phyloP scores from a whole-genome alignment of 257 asterid genomes.

The Rhazya stricta region DNA sequence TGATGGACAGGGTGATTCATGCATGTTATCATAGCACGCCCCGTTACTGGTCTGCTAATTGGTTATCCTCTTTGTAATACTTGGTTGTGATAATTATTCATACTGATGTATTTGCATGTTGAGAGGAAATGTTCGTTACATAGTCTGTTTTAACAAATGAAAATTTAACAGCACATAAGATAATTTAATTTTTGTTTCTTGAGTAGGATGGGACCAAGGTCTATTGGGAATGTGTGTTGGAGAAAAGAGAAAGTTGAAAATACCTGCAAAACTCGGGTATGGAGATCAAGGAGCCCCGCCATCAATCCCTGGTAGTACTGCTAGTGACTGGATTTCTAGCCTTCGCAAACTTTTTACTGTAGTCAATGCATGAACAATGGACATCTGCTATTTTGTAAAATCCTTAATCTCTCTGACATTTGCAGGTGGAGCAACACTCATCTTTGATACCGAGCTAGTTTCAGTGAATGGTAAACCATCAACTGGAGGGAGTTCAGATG shows the following conservation, averaged over 20 bases:
- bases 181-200: neutral
- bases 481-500: slow-evolving; percentile 32
- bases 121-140: neutral
- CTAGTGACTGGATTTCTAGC: neutral
- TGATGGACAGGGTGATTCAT: neutral
- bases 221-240: slow-evolving; percentile 90
- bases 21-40: neutral
- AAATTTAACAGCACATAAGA: neutral
- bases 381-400: neutral
- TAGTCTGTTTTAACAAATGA: neutral
- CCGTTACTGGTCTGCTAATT: neutral
- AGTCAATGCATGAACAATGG: neutral
- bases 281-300: slow-evolving; percentile 99
- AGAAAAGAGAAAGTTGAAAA: slow-evolving; percentile 88
- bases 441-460: slow-evolving; percentile 89
- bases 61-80: neutral
- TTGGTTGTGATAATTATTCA: neutral
- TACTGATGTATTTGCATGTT: neutral
- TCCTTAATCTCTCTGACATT: slow-evolving; percentile 7
- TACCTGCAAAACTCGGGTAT: slow-evolving; percentile 92
- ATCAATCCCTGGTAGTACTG: slow-evolving; percentile 73
- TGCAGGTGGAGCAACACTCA: slow-evolving; percentile 91
- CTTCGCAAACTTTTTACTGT: neutral
- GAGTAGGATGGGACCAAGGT: slow-evolving; percentile 99
- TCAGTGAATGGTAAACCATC: slow-evolving; percentile 79